A percentile compares a stretch with the other conserved stretches of the same genome.
Conservation (phyloP, 2,329 filamentous ascomycete genomes). For the Neofusicoccum umdonicola region DNA sequence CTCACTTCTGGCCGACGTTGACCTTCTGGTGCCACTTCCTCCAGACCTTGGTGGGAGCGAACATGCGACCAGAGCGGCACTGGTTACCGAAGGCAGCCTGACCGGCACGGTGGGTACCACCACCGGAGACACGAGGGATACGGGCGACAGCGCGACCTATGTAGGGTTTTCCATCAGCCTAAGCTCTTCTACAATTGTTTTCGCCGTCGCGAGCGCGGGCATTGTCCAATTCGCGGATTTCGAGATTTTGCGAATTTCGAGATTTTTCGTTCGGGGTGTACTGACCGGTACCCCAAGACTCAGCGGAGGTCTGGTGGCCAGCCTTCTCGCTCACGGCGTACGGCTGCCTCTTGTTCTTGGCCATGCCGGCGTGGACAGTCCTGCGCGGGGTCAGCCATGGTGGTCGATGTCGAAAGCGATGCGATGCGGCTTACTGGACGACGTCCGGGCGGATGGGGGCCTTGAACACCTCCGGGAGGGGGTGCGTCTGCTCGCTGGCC, state of each 20-base stretch:
- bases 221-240: conserved; percentile 13
- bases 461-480: conserved; percentile 95
- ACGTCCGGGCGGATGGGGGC: conserved; percentile 98
- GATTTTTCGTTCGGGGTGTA: conserved; percentile 33
- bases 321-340: conserved; percentile 99
- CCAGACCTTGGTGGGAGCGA: conserved; percentile 99
- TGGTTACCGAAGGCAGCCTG: conserved; percentile 99
- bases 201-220: neutral
- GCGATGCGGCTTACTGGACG: conserved; percentile 71
- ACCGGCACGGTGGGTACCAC: conserved; percentile 99
- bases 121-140: conserved; percentile 99
- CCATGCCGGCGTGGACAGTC: conserved; percentile 93
- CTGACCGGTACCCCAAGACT: conserved; percentile 99
- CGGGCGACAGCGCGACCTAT: conserved; percentile 96
- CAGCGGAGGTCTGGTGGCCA: conserved; percentile 98
- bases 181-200: neutral
- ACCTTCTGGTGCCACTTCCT: conserved; percentile 99
- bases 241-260: conserved; percentile 23
- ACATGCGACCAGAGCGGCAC: conserved; percentile 99
- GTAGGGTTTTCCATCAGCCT: conserved; percentile 19
- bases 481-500: conserved; percentile 82
- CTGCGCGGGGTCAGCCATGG: conserved; percentile 44
- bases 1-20: conserved; percentile 96
- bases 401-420: conserved; percentile 9
- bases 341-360: conserved; percentile 99